These are phyloP conservation scores for Cinchona pubescens DNA, from an alignment of 257 asterid species.

Conservation along the genomic window DNA sequence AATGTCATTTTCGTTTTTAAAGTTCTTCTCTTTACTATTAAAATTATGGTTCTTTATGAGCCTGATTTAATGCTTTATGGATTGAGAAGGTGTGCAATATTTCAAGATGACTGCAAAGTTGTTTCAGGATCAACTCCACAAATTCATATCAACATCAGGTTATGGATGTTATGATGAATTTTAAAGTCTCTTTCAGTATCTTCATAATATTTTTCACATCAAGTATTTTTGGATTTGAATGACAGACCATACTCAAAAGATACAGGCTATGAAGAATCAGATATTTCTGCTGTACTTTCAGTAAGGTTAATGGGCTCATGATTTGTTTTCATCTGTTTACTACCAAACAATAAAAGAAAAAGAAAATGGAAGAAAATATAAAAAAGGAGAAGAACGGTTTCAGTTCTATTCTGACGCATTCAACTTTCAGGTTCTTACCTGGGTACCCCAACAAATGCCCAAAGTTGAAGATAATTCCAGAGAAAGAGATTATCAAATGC, in stretches of 20 bases:
- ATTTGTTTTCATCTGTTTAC: neutral
- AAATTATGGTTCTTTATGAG: too few species aligned
- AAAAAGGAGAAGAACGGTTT: neutral
- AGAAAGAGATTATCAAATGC: slow-evolving; percentile 71
- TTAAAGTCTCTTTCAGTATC: neutral
- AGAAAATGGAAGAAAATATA: neutral
- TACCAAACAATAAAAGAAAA: neutral
- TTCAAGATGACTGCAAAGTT: slow-evolving; percentile 84
- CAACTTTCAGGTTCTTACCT: slow-evolving; percentile 57
- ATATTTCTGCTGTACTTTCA: slow-evolving; percentile 75
- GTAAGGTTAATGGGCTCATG: slow-evolving; percentile 59
- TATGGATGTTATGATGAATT: slow-evolving; percentile 24
- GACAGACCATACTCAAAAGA: slow-evolving; percentile 95
- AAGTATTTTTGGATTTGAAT: slow-evolving; percentile 27
- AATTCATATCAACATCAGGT: slow-evolving; percentile 81
- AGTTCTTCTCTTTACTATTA: too few species aligned
- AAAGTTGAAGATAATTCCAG: slow-evolving; percentile 74
- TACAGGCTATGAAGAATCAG: slow-evolving; percentile 79
- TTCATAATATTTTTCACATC: slow-evolving; percentile 16
- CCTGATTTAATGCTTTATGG: slow-evolving; percentile 25
- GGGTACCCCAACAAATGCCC: slow-evolving; percentile 96
- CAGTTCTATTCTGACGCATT: slow-evolving; percentile 7
- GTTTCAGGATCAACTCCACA: slow-evolving; percentile 66
- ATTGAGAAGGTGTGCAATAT: slow-evolving; percentile 79
- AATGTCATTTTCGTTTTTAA: too few species aligned